Evolutionary conservation across 768 basidiomycete genomes (phyloP), one percentile per base, ranked within the genome.

Genomic region (Xerocomellus amylosporus): DNA sequence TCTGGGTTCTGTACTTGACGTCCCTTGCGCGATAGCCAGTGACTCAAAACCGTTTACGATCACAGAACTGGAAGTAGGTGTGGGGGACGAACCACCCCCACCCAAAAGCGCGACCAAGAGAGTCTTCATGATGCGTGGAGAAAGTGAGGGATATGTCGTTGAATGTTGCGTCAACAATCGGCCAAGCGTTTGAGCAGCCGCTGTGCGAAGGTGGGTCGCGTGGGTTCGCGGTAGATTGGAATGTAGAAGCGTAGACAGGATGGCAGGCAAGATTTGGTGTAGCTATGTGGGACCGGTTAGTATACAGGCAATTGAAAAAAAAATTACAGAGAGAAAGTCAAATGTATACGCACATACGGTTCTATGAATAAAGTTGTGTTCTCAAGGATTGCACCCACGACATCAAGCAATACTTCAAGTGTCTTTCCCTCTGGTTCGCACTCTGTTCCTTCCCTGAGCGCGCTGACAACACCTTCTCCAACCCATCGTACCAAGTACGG

Each of bases 401-500:
- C 90, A 57, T 93, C 91, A 56, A 98, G 73, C 56, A 93, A 74
- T 28, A 93, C 86, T 57, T 90, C 90, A 2, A 99, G 77, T 8
- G 85, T 77, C 55, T 78, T 77, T 13, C 91, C 86, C 55, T 93
- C 85, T 49, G 72, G 74, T 54, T 90, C 88, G 19, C 74, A 75
- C 55, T 86, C 81, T 12, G 65, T 48, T 10, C 73, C 76, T 33
- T 76, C 73, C 49, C 69, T 71, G 17, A 93, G 71, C 0, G 82
- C 83, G 8, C 75, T 75, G 14, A 89, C 85, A 1, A 93, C 88
- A 37, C 92, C 88, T 66, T 98, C 94, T 15, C 88, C 90, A 0
- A 96, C 82, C 97, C 97, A 99, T 36, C 91, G 84, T 45, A 98
- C 90, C 28, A 99, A 78, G 66, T 98, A 98, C 0, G 96, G 93